Conservation (phyloP, 2,329 filamentous ascomycete genomes). For the Fusarium sp. region DNA sequence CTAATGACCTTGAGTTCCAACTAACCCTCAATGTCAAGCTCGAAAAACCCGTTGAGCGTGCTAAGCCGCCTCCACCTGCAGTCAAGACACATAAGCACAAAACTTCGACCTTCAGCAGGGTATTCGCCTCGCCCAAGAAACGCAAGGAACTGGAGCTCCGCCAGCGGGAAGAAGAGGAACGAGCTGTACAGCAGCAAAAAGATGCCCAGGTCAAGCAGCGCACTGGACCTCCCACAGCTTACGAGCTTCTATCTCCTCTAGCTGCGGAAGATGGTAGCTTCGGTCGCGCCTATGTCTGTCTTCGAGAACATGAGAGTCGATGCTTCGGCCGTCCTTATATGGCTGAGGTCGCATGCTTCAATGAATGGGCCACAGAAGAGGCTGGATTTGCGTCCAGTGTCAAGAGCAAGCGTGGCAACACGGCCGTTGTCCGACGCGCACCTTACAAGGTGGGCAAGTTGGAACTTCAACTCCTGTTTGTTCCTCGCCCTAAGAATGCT, state of each 20-base stretch:
- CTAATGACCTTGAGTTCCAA: constrained; percentile 98
- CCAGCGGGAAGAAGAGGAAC: constrained; percentile 85
- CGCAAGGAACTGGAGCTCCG: constrained; percentile 92
- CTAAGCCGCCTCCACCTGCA: constrained; percentile 67
- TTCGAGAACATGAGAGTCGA: constrained; percentile 90
- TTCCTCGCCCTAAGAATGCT: constrained; percentile 88
- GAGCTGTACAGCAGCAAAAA: constrained; percentile 71
- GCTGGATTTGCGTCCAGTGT: constrained; percentile 83
- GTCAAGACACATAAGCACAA: constrained; percentile 77
- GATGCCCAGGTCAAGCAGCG: constrained; percentile 74
- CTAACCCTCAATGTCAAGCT: constrained; percentile 96
- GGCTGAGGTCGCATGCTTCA: constrained; percentile 94
- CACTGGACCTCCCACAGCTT: constrained; percentile 76
- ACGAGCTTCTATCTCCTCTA: constrained; percentile 87
- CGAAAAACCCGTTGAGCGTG: constrained; percentile 76
- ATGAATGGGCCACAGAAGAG: constrained; percentile 97
- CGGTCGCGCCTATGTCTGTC: constrained; percentile 89
- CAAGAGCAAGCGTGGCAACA: constrained; percentile 88
- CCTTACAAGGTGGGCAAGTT: constrained; percentile 98
- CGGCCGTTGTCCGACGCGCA: constrained; percentile 79
- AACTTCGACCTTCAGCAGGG: constrained; percentile 88
- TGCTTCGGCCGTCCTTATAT: constrained; percentile 90
- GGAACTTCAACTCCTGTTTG: constrained; percentile 92
- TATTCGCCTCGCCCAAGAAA: constrained; percentile 96
- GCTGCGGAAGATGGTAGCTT: constrained; percentile 95